phyloP scores from a whole-genome alignment of 2,329 filamentous ascomycete species.

The Epichloe gansuensis region DNA sequence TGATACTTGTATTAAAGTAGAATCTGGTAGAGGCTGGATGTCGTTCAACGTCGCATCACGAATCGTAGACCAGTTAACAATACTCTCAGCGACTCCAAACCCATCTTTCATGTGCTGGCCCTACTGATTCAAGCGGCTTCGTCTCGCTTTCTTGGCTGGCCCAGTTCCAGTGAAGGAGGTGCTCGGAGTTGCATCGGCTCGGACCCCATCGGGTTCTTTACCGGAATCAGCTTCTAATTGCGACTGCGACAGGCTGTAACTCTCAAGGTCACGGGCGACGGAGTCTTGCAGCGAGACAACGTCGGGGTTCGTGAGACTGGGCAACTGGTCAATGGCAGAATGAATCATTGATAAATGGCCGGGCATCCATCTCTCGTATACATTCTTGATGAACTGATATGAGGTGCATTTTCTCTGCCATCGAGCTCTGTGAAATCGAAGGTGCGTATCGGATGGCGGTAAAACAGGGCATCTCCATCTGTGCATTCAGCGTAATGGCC shows the following conservation, averaged over 20 bases:
- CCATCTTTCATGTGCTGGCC: neutral
- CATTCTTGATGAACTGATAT: conserved; percentile 6
- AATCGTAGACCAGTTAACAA: too few relatives aligned
- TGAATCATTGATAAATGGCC: conserved; percentile 2
- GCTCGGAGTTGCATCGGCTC: neutral
- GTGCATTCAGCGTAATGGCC: neutral
- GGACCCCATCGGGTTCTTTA: neutral
- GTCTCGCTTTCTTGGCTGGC: conserved; percentile 18
- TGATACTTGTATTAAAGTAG: too few relatives aligned
- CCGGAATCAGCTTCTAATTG: neutral
- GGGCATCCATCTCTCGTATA: conserved; percentile 6
- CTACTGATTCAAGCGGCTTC: conserved; percentile 40
- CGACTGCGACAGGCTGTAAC: neutral
- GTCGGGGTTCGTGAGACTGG: neutral
- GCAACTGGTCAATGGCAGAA: conserved; percentile 6
- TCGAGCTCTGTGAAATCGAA: conserved; percentile 4
- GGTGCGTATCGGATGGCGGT: neutral
- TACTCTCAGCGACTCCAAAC: neutral
- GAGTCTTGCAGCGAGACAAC: neutral
- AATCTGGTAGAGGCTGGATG: too few relatives aligned
- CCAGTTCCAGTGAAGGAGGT: neutral
- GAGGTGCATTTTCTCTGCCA: conserved; percentile 6
- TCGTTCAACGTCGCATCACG: too few relatives aligned
- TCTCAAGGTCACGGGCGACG: neutral
- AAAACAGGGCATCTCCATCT: neutral